Conservation (phyloP, 805 yeast species). For the Yamadazyma olivae region DNA sequence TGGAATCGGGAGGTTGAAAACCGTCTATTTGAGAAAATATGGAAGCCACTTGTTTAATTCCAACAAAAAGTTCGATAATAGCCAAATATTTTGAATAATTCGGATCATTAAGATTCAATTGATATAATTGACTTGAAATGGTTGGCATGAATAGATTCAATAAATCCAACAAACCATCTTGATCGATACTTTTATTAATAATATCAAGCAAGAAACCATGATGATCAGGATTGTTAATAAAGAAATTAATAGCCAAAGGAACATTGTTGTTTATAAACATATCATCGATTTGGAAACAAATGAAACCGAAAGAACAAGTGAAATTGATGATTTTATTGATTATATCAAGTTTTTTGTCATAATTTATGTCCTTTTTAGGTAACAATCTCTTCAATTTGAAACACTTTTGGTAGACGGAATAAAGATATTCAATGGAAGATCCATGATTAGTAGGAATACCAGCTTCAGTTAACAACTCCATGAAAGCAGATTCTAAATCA, state of each 20-base stretch:
- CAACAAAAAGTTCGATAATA: conserved; percentile 54
- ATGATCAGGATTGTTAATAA: conserved; percentile 18
- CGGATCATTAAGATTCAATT: conserved; percentile 46
- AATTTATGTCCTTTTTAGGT: conserved; percentile 36
- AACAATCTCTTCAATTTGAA: conserved; percentile 41
- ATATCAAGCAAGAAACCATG: conserved; percentile 52
- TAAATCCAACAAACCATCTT: conserved; percentile 62
- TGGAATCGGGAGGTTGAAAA: conserved; percentile 40
- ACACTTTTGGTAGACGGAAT: conserved; percentile 41
- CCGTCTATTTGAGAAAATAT: conserved; percentile 54
- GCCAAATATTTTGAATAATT: conserved; percentile 53
- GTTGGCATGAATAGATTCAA: conserved; percentile 50
- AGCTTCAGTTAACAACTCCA: conserved; percentile 54
- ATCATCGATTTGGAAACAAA: conserved; percentile 68
- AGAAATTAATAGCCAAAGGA: conserved; percentile 20
- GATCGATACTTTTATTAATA: conserved; percentile 57
- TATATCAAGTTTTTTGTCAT: conserved; percentile 33
- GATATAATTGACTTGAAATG: conserved; percentile 34
- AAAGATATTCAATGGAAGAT: conserved; percentile 48
- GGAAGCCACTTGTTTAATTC: conserved; percentile 60
- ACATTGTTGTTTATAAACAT: conserved; percentile 46
- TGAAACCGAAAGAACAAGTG: conserved; percentile 61
- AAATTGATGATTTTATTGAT: conserved; percentile 49
- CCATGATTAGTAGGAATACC: conserved; percentile 38
- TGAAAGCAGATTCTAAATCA: conserved; percentile 47